phyloP scores from a whole-genome alignment of 129 eudicot genomes.

The Saposhnikovia divaricata region DNA sequence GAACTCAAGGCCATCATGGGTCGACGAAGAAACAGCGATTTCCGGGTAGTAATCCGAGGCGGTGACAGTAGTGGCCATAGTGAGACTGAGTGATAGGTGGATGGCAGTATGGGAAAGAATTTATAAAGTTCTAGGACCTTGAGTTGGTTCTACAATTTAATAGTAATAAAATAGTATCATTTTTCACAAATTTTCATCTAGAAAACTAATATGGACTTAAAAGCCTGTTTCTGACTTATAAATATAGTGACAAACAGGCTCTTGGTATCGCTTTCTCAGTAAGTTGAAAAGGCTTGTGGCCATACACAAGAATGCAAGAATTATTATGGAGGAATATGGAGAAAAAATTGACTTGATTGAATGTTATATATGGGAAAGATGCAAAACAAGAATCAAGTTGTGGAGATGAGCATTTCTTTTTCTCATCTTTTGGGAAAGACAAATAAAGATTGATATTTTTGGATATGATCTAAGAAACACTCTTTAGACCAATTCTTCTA shows the following conservation, averaged over 20 bases:
- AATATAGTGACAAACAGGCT: no score
- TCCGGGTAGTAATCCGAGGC: constrained; percentile 21
- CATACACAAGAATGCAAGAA: constrained; percentile 11
- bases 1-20: constrained; percentile 40
- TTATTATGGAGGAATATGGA: constrained; percentile 9
- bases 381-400: constrained; percentile 12
- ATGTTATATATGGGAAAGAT: background rate
- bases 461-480: background rate
- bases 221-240: background rate
- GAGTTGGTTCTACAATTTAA: background rate
- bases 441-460: constrained; percentile 3
- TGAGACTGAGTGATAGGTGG: background rate
- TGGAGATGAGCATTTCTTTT: background rate
- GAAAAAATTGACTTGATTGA: constrained; percentile 10
- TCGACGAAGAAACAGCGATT: constrained; percentile 11
- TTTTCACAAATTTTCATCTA: no score
- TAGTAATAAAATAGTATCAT: no score
- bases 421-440: constrained; percentile 5
- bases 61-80: constrained; percentile 21
- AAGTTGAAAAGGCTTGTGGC: constrained; percentile 15
- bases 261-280: constrained; percentile 16
- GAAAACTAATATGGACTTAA: background rate
- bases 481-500: no score
- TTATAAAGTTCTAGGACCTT: background rate
- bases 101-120: constrained; percentile 6